Conservation (phyloP, 345 rosid species). For the Syzygium jambos region DNA sequence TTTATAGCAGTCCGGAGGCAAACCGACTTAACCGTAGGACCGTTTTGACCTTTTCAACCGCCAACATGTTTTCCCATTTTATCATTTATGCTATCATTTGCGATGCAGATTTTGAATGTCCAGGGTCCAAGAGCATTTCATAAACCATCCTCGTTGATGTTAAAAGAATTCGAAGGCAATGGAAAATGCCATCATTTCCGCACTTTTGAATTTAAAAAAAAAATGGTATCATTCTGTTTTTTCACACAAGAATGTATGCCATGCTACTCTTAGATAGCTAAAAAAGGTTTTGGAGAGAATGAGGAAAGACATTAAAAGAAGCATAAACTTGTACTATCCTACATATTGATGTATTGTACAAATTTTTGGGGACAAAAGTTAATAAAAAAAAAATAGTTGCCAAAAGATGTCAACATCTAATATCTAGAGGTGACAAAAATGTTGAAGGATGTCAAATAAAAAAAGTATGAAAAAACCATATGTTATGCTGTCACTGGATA, state of each 20-base stretch:
- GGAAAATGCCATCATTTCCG: not conserved
- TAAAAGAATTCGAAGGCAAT: not conserved
- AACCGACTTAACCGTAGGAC: not conserved
- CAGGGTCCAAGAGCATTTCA: not conserved
- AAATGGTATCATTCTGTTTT: not conserved
- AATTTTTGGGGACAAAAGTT: not conserved
- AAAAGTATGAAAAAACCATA: not conserved
- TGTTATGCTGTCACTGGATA: not conserved
- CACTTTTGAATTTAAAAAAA: not conserved
- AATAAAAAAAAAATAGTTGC: not conserved
- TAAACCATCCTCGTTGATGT: not conserved
- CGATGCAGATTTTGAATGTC: no score
- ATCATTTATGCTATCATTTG: not conserved
- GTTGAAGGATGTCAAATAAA: not conserved
- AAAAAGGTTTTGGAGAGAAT: not conserved
- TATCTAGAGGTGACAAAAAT: not conserved
- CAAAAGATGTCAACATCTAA: not conserved
- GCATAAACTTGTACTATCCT: not conserved
- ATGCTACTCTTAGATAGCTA: not conserved
- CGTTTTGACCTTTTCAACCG: not conserved
- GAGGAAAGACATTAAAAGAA: not conserved
- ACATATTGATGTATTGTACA: not conserved
- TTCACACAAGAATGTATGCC: not conserved
- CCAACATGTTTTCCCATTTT: not conserved
- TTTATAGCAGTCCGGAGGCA: not conserved